Evolutionary conservation across 2,329 filamentous ascomycete genomes (phyloP).

Genomic region (Exophiala aquamarina): DNA sequence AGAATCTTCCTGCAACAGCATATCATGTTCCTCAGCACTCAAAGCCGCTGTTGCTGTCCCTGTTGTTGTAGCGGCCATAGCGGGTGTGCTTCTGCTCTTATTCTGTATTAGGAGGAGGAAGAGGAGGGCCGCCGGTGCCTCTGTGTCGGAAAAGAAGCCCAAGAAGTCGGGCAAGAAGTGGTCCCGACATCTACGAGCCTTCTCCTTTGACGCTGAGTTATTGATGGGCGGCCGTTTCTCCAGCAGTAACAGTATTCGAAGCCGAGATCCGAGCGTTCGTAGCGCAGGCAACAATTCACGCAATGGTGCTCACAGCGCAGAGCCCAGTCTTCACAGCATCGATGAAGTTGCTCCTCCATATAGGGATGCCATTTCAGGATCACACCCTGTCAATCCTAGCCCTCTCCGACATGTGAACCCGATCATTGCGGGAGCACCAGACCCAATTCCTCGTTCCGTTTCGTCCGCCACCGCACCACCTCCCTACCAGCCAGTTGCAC

Average conservation of each 20-base stretch:
- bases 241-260: constrained; percentile 28
- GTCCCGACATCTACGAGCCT: constrained; percentile 27
- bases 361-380: constrained; percentile 24
- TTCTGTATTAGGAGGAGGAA: constrained; percentile 24
- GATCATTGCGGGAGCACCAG: constrained; percentile 9
- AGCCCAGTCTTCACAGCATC: constrained; percentile 26
- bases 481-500: constrained; percentile 20
- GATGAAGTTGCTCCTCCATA: constrained; percentile 30
- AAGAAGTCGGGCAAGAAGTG: constrained; percentile 26
- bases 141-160: constrained; percentile 20
- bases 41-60: constrained; percentile 28
- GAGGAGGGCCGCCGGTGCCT: constrained; percentile 12
- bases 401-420: constrained; percentile 8
- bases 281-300: constrained; percentile 15
- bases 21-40: constrained; percentile 25
- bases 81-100: constrained; percentile 19
- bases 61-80: constrained; percentile 23
- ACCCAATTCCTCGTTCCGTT: constrained; percentile 22
- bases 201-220: constrained; percentile 29
- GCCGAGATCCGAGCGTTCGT: constrained; percentile 25
- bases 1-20: constrained; percentile 21
- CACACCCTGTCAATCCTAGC: constrained; percentile 11
- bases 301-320: constrained; percentile 13
- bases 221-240: constrained; percentile 29
- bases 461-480: constrained; percentile 28